Evolutionary conservation across 176 grass and related monocot species (phyloP), one percentile per base, ranked within the genome.

Genomic region (Aegilops sharonensis): DNA sequence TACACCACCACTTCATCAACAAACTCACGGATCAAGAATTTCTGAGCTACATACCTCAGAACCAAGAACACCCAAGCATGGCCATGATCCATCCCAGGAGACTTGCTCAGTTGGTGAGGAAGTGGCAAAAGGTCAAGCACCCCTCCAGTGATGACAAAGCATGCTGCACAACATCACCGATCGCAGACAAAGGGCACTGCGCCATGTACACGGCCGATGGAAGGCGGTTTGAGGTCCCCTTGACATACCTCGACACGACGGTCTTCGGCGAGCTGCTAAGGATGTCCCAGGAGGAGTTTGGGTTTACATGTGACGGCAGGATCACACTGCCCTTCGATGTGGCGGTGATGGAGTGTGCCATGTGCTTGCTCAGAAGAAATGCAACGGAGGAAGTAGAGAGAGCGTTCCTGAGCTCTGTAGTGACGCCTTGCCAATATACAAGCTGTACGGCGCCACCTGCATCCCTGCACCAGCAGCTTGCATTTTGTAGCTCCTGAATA

Each of bases 271-370:
- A 89, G 62, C 86, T 91, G 62, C 65, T 91, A 20, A 71, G 75
- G 57, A 86, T 87, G 76, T 83, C 92, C 1, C 68, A 84, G 29
- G 86, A 93, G 0, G 85, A 88, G 72, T 88, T 93, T n/a, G 85
- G 91, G 11, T 93, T 91, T 30, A 64, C 82, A 10, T 62, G 70
- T 11, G 73, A 86, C n/a, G 36, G 88, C 8, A 87, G 70, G 18
- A 93, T 96, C 12, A 96, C 54, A 4, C 69, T 93, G 17, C 89
- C 87, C 7, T 91, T 87, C 78, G 87, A 93, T 15, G 94, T 61
- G 1, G 68, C 6, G 6, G 84, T 91, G 25, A 88, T 96, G 89
- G 89, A 93, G 79, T 93, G 93, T 39, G 85, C 80, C 5, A 82
- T 92, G 48, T 75, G 80, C 54, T 84, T 93, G 83, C 52, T 92